Base-by-base conservation (phyloP, 1,284 basidiomycete species). In the Ganoderma meredithae region DNA sequence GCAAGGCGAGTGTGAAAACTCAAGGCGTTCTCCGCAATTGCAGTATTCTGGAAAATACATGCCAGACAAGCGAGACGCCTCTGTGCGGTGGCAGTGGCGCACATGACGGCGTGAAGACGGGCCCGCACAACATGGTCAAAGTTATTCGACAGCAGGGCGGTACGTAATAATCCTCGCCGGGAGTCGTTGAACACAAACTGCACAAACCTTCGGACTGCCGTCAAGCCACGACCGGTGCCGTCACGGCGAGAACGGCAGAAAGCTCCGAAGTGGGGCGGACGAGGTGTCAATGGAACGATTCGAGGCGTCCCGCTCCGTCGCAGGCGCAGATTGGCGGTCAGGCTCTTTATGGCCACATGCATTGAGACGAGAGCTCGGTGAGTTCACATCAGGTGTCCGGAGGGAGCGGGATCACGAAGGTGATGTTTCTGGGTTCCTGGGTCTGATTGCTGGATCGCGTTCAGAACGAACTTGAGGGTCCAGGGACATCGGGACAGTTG, bases 371-470 rank as follows among this genome's bases (percentile, higher is more conserved):
- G 15, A 25, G 44, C 27, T 31, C 27, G 55, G 31, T 56, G 55
- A 31, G 17, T 44, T 55, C 53, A 27, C 12, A 55, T 31, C 55
- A 53, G 52, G 52, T 56, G 15, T 27, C 25, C 19, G 27, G 62
- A 13, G 52, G 13, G 39, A 25, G 36, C 58, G 66, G 56, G 61
- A 69, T 71, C 70, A 71, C 13, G 22, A 52, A 67, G 44, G 41
- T 69, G 67, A 65, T 27, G 44, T 19, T 22, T 43, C 58, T 33
- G 4, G 52, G 44, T 19, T 22, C 36, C 58, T 33, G 4, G 52
- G 58, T 31, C 62, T 69, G 70, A 69, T 71, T 67, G 68, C 47
- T 67, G 63, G 63, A 63, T 65, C 22, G 40, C 52, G 62, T 68
- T 69, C 53, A 61, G n/a, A 22, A 41, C 33, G 39, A 39, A 56